phyloP scores from a whole-genome alignment of 352 stramenopile species.

The Halophytophthora polymorphica region DNA sequence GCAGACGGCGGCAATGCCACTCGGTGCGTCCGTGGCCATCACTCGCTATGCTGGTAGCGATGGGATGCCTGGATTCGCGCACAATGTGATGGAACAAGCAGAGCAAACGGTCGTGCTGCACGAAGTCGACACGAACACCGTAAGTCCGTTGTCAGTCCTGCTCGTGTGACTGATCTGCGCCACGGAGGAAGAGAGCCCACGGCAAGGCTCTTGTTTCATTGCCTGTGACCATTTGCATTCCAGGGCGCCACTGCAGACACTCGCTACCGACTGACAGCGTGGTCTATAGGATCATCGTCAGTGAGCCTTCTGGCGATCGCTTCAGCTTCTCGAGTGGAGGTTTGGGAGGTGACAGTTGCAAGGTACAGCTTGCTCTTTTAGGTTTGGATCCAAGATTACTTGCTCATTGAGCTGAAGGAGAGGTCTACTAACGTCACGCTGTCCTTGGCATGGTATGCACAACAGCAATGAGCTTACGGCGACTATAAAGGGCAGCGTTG shows the following conservation, averaged over 20 bases:
- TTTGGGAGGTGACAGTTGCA: slow-evolving; percentile 31
- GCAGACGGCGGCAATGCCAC: slow-evolving; percentile 33
- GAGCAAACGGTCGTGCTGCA: slow-evolving; percentile 13
- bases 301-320: slow-evolving; percentile 30
- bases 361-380: slow-evolving; percentile 15
- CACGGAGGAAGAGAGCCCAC: not conserved
- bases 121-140: slow-evolving; percentile 6
- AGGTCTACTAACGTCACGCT: too few species aligned
- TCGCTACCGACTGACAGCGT: slow-evolving; percentile 21
- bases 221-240: not conserved
- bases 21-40: slow-evolving; percentile 33
- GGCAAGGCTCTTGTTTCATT: not conserved
- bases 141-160: not conserved
- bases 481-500: slow-evolving; percentile 10
- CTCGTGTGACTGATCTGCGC: slow-evolving; percentile 2
- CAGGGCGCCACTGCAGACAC: not conserved
- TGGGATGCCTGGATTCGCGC: slow-evolving; percentile 1
- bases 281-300: slow-evolving; percentile 20
- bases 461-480: slow-evolving; percentile 9
- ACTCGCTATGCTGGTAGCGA: slow-evolving; percentile 16
- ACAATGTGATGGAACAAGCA: slow-evolving; percentile 8
- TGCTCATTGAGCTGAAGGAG: too few species aligned
- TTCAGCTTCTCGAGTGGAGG: slow-evolving; percentile 19
- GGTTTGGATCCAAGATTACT: too few species aligned
- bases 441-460: too few species aligned